These are phyloP conservation scores for Asterochloris erici DNA, from an alignment of 139 green algal genomes.

Conservation along the genomic window DNA sequence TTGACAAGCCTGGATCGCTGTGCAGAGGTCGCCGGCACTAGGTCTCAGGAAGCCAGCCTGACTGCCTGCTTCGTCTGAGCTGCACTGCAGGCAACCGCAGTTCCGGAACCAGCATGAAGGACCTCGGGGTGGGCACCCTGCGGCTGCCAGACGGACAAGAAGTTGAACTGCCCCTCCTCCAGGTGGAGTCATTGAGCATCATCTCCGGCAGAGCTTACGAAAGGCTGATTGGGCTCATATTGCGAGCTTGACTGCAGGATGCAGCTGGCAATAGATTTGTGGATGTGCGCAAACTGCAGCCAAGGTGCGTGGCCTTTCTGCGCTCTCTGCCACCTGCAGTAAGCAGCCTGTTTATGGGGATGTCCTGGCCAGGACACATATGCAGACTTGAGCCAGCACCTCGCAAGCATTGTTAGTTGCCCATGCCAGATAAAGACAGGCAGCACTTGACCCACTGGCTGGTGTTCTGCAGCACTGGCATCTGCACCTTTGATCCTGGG, in stretches of 20 bases:
- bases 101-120: slow-evolving; percentile 1
- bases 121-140: slow-evolving; percentile 14
- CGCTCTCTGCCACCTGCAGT: neutral
- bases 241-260: slow-evolving; percentile 10
- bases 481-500: slow-evolving; percentile 77
- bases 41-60: no score
- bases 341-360: neutral
- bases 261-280: slow-evolving; percentile 37
- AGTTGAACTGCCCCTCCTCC: slow-evolving; percentile 8
- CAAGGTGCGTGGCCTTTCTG: slow-evolving; percentile 13
- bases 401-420: no score
- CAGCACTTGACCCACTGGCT: neutral
- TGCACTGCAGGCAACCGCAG: neutral
- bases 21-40: no score
- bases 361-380: no score
- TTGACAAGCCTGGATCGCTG: no score
- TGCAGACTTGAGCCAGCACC: no score
- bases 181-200: neutral
- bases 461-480: slow-evolving; percentile 36
- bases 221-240: neutral
- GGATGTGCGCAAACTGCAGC: slow-evolving; percentile 46
- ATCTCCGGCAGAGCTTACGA: neutral
- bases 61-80: neutral
- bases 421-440: neutral
- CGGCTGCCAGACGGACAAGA: slow-evolving; percentile 13